These are phyloP conservation scores for Aspergillus glaucus DNA, from an alignment of 2,329 filamentous ascomycete species.

Conservation along the genomic window DNA sequence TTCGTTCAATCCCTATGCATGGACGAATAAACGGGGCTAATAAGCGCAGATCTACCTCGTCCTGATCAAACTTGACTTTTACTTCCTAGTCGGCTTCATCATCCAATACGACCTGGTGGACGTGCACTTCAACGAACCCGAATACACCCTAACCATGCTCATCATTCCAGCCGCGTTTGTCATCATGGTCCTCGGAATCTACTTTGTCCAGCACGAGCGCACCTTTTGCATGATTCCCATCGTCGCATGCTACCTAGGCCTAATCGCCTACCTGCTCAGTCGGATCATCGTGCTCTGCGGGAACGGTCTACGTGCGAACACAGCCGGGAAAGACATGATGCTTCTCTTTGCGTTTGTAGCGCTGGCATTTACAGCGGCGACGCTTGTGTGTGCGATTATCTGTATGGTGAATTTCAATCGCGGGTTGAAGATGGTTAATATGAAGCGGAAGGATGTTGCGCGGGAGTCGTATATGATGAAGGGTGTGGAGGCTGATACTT, in stretches of 20 bases:
- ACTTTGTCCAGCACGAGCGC: conserved; percentile 8
- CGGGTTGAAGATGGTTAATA: conserved; percentile 6
- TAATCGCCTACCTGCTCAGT: conserved; percentile 11
- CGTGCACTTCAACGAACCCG: conserved; percentile 14
- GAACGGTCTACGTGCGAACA: conserved; percentile 1
- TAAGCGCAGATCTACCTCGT: conserved; percentile 11
- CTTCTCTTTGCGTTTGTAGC: conserved; percentile 9
- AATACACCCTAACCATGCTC: conserved; percentile 12
- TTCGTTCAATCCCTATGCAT: not conserved
- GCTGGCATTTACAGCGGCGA: conserved; percentile 5
- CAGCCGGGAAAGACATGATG: conserved; percentile 11
- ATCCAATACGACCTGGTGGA: conserved; percentile 15
- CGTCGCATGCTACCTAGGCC: conserved; percentile 7
- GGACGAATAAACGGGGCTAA: not conserved
- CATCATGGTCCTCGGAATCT: conserved; percentile 10
- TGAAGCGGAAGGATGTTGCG: too few species aligned
- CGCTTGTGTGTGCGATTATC: conserved; percentile 5
- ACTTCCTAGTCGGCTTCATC: conserved; percentile 13
- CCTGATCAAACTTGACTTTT: conserved; percentile 12
- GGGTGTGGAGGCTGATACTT: too few species aligned
- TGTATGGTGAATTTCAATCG: conserved; percentile 10
- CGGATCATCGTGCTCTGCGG: conserved; percentile 11
- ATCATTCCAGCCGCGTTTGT: conserved; percentile 11
- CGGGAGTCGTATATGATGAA: too few species aligned
- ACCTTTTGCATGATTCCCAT: conserved; percentile 4